phyloP scores from a whole-genome alignment of 1,284 basidiomycete species.

The Inonotus obliquus region DNA sequence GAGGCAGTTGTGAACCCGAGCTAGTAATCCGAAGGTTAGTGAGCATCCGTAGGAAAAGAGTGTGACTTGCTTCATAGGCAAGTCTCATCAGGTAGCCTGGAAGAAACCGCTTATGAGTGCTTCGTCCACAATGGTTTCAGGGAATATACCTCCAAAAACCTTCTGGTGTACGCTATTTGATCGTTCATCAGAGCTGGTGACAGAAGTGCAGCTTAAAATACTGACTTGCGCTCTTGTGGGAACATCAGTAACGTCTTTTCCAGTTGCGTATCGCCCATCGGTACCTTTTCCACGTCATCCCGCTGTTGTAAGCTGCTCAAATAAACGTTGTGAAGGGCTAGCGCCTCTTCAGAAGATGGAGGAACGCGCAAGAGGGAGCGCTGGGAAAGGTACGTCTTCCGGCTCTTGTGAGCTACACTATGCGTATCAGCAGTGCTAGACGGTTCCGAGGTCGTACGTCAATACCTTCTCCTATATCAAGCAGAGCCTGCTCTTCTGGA shows the following conservation, averaged over 20 bases:
- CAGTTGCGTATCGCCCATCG: conserved; percentile 61
- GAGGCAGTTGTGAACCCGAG: conserved; percentile 73
- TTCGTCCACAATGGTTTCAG: background rate
- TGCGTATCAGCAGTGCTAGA: background rate
- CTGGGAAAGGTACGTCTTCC: conserved; percentile 47
- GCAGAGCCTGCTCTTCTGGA: conserved; percentile 58
- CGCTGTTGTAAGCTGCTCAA: conserved; percentile 46
- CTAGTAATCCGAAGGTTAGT: conserved; percentile 30
- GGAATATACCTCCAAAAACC: conserved; percentile 59
- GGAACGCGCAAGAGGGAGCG: conserved; percentile 66
- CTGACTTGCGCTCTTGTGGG: conserved; percentile 79
- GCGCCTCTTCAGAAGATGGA: conserved; percentile 64
- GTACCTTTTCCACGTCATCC: conserved; percentile 40
- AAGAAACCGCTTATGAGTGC: background rate
- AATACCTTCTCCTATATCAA: conserved; percentile 65
- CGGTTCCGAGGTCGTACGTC: background rate
- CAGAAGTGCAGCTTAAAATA: conserved; percentile 15
- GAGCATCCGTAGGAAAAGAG: background rate
- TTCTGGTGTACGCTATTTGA: conserved; percentile 66
- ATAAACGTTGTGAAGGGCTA: conserved; percentile 63
- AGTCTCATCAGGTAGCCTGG: conserved; percentile 57
- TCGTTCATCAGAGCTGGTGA: background rate
- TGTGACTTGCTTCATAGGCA: conserved; percentile 53
- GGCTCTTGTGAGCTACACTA: conserved; percentile 44
- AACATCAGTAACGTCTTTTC: conserved; percentile 80